phyloP scores from a whole-genome alignment of 371 early-diverging fungal genomes.

The Paramicrosporidium saccamoebae region DNA sequence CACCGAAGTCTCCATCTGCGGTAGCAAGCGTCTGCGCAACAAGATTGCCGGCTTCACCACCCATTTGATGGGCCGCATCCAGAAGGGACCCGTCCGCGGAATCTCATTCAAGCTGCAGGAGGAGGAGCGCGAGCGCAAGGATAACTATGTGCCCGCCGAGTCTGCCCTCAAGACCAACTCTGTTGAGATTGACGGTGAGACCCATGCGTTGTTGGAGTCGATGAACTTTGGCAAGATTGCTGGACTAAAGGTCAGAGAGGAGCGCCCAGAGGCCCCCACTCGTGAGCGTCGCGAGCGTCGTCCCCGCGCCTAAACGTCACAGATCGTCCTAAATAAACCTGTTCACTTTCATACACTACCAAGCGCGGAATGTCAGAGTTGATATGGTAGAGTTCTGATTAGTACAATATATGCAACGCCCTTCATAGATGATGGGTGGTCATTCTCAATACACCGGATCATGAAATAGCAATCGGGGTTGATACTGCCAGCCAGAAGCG shows the following conservation, averaged over 20 bases:
- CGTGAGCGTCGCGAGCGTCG: too few species aligned
- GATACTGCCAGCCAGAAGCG: too few species aligned
- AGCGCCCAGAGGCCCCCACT: too few species aligned
- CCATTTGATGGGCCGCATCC: conserved; percentile 98
- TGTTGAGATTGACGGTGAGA: conserved; percentile 86
- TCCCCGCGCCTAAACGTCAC: too few species aligned
- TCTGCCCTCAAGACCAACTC: conserved; percentile 80
- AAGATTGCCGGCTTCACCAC: conserved; percentile 99
- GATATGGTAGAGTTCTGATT: too few species aligned
- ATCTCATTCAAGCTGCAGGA: conserved; percentile 99
- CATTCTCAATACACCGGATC: too few species aligned
- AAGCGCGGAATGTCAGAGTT: too few species aligned
- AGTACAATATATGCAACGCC: too few species aligned
- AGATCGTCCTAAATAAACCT: too few species aligned
- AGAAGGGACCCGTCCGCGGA: conserved; percentile 94
- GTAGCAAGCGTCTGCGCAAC: conserved; percentile 98
- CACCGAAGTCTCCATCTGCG: conserved; percentile 89
- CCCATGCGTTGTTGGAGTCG: conserved; percentile 79
- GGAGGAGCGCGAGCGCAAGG: conserved; percentile 99
- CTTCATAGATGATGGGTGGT: too few species aligned
- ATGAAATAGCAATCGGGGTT: too few species aligned
- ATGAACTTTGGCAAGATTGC: conserved; percentile 61
- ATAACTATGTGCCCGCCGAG: conserved; percentile 97
- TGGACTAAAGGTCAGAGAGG: conserved; percentile 25
- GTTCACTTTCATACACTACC: too few species aligned